Percentiles rank a stretch among this genome's conserved stretches.
phyloP scores from a whole-genome alignment of 805 yeast genomes.

The Candida methanosorbosa region DNA sequence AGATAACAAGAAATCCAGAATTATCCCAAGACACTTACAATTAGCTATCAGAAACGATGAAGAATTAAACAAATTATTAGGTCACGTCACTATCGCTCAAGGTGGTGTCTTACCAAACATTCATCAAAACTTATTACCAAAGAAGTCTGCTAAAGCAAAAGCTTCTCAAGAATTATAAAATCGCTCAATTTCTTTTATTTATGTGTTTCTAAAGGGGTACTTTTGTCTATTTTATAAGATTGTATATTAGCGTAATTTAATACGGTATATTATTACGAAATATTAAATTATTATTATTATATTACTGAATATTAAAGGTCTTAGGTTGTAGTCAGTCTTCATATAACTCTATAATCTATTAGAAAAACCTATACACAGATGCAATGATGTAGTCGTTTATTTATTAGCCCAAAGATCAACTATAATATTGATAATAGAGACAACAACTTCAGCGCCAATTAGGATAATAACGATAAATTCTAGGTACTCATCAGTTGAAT shows the following conservation, averaged over 20 bases:
- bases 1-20: conserved; percentile 98
- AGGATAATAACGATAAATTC: conserved; percentile 86
- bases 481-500: conserved; percentile 84
- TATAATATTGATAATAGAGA: conserved; percentile 74
- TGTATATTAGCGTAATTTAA: conserved; percentile 20
- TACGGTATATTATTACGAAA: conserved; percentile 3
- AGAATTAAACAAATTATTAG: conserved; percentile 89
- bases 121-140: conserved; percentile 80
- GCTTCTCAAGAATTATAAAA: conserved; percentile 51
- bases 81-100: conserved; percentile 93
- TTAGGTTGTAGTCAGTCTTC: too few relatives aligned
- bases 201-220: conserved; percentile 5
- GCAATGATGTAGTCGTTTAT: neutral
- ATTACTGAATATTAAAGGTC: neutral
- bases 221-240: conserved; percentile 10
- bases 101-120: conserved; percentile 99
- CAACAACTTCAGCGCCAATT: conserved; percentile 87
- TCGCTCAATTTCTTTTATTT: neutral
- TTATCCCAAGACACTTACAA: conserved; percentile 97
- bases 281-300: neutral
- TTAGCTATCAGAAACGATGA: conserved; percentile 98
- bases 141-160: conserved; percentile 45
- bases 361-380: neutral
- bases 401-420: conserved; percentile 23
- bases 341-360: too few relatives aligned